Evolutionary conservation across 106 monocot species (phyloP).

Genomic region (Hemerocallis citrina): DNA sequence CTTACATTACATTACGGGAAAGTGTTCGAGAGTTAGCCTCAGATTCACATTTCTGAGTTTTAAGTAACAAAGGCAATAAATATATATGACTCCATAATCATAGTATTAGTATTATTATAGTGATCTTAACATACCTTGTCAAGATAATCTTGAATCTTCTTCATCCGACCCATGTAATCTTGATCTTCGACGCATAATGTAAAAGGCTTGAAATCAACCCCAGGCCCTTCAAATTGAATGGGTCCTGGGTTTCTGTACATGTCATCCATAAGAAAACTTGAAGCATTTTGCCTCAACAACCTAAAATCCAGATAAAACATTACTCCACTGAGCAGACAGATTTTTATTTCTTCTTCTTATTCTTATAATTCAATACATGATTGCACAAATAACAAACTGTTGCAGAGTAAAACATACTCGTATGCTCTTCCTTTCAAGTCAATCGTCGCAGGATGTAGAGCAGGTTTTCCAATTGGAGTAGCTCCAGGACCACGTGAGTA

Average conservation of each 20-base stretch:
- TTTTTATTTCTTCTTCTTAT: too few relatives aligned
- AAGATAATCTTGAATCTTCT: slow-evolving; percentile 63
- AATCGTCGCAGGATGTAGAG: slow-evolving; percentile 41
- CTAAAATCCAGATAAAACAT: too few relatives aligned
- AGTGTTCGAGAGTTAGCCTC: too few relatives aligned
- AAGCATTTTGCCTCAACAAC: slow-evolving; percentile 51
- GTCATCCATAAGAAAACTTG: slow-evolving; percentile 57
- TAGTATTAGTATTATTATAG: too few relatives aligned
- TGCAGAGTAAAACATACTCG: slow-evolving; percentile 18
- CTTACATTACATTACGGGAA: too few relatives aligned
- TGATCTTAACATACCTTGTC: too few relatives aligned
- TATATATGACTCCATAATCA: too few relatives aligned
- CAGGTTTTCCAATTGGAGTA: slow-evolving; percentile 36
- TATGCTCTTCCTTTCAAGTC: slow-evolving; percentile 50
- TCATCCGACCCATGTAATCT: slow-evolving; percentile 84
- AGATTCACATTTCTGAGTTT: too few relatives aligned
- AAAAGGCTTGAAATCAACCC: slow-evolving; percentile 40
- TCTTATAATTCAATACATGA: too few relatives aligned
- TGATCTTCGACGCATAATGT: slow-evolving; percentile 66
- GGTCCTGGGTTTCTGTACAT: slow-evolving; percentile 78
- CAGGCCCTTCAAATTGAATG: slow-evolving; percentile 72
- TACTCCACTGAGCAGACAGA: too few relatives aligned
- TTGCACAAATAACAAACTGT: not conserved
- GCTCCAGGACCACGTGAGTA: slow-evolving; percentile 32
- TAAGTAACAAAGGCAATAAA: too few relatives aligned